A percentile compares a stretch with the other conserved stretches of the same genome.
Evolutionary conservation across 495 filamentous ascomycete genomes (phyloP).

Genomic region (Lasiosphaeriaceae sp.): DNA sequence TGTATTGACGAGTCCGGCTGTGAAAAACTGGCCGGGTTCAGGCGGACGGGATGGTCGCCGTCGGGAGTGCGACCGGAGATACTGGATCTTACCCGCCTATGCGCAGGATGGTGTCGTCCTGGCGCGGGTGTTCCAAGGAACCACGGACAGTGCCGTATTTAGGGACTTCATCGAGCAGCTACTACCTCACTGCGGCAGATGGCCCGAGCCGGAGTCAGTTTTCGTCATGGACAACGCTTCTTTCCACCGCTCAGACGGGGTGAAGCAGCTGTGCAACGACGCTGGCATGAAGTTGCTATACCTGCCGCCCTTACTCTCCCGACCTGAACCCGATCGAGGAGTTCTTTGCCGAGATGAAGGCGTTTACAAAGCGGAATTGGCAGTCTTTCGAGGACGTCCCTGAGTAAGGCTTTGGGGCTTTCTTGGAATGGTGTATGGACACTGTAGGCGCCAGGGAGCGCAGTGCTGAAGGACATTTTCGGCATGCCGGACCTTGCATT

Average conservation of each 20-base stretch:
- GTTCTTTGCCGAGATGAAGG: constrained; percentile 10
- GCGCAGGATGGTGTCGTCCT: constrained; percentile 3
- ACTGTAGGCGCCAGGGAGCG: background rate
- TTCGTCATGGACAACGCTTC: constrained; percentile 7
- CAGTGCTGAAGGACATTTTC: background rate
- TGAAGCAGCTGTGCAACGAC: background rate
- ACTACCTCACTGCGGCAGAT: constrained; percentile 2
- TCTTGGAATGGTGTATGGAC: constrained; percentile 1
- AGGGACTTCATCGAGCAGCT: constrained; percentile 2
- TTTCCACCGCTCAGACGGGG: constrained; percentile 3
- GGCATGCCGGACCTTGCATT: background rate
- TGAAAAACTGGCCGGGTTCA: constrained; percentile 1
- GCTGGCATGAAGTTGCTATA: background rate
- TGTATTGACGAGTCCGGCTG: constrained; percentile 3
- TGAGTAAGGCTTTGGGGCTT: background rate
- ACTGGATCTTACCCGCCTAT: constrained; percentile 3
- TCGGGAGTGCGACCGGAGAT: background rate
- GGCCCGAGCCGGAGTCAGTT: constrained; percentile 4
- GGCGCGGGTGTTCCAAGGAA: background rate
- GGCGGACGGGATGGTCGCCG: constrained; percentile 5
- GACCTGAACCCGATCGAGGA: constrained; percentile 9
- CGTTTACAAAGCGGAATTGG: constrained; percentile 3
- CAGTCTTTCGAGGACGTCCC: background rate
- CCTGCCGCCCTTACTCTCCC: constrained; percentile 5
- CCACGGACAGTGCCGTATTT: background rate